Conservation (phyloP, 2,329 filamentous ascomycete genomes). For the Metarhizium rileyi region DNA sequence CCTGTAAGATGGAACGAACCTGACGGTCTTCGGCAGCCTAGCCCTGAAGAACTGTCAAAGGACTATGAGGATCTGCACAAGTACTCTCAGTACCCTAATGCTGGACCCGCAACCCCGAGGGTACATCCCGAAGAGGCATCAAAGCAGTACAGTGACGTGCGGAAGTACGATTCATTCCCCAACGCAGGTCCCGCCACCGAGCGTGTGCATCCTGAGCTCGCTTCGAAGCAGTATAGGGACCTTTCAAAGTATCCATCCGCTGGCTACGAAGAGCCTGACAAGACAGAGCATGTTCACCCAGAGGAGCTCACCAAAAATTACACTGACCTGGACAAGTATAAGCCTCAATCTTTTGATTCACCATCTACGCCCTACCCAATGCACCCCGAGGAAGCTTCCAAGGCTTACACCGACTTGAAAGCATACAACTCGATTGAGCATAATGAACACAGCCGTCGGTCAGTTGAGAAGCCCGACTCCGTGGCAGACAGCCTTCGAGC, state of each 20-base stretch:
- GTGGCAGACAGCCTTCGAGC: conserved; percentile 26
- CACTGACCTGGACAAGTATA: conserved; percentile 32
- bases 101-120: conserved; percentile 13
- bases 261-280: conserved; percentile 19
- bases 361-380: conserved; percentile 15
- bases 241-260: conserved; percentile 20
- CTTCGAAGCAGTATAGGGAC: conserved; percentile 25
- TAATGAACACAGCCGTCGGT: conserved; percentile 24
- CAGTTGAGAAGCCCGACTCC: conserved; percentile 19
- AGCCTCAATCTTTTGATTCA: conserved; percentile 19
- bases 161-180: conserved; percentile 20
- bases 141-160: conserved; percentile 27
- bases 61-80: conserved; percentile 19
- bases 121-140: conserved; percentile 25
- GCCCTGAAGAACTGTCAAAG: conserved; percentile 20
- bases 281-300: conserved; percentile 21
- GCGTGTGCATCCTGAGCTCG: conserved; percentile 19
- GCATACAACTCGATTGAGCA: conserved; percentile 27
- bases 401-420: conserved; percentile 31
- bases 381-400: conserved; percentile 25
- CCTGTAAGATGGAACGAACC: conserved; percentile 8
- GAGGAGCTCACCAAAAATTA: conserved; percentile 30
- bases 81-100: conserved; percentile 17
- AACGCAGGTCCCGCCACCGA: conserved; percentile 15
- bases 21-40: conserved; percentile 7